Base-by-base conservation (phyloP, 2,329 filamentous ascomycete species). In the Gnomoniopsis sp. region DNA sequence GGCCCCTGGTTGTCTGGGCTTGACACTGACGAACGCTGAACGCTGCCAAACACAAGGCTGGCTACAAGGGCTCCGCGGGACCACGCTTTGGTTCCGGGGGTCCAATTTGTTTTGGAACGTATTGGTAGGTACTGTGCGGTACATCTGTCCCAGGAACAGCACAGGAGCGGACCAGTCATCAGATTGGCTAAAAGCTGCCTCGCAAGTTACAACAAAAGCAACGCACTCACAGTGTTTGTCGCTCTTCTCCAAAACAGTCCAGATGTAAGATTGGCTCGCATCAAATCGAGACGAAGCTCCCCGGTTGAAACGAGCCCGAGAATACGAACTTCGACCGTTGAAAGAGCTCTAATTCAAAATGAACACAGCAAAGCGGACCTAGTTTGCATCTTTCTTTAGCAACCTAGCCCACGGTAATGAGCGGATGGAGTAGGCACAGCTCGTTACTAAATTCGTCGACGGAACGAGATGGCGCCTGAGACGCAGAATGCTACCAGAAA, bases 281-380 rank as follows among this genome's bases (percentile, higher is more conserved):
- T 58, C 44, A 58, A 58, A 47, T 54, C 58, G 58, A 60, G 55
- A 60, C 58, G 58, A 58, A 54, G 58, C 55, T 54, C 55, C 58
- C 58, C 50, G 30, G 49, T 58, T 50, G 58, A 58, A 53, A 53
- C 50, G 50, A n/a, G 38, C 12, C 21, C 50, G 38, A 30, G 50
- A 21, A 44, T 38, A 38, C 21, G 26, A 22, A 53, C 23, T n/a
- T 53, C 36, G 50, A 53, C 22, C 17, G 8, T 21, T 41, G 33
- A 8, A 14, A 23, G 26, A 34, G 30, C 23, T 34, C 21, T 41
- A n/a, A 21, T 23, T 36, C 34, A 36, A 15, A 15, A 36, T 36
- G 8, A 36, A 7, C 15, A 15, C 34, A 36, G 34, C n/a, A n/a
- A n/a, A n/a, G n/a, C n/a, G n/a, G n/a, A n/a, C n/a, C n/a, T n/a